Conservation (phyloP, 495 filamentous ascomycete genomes). For the Diplogelasinospora grovesii region DNA sequence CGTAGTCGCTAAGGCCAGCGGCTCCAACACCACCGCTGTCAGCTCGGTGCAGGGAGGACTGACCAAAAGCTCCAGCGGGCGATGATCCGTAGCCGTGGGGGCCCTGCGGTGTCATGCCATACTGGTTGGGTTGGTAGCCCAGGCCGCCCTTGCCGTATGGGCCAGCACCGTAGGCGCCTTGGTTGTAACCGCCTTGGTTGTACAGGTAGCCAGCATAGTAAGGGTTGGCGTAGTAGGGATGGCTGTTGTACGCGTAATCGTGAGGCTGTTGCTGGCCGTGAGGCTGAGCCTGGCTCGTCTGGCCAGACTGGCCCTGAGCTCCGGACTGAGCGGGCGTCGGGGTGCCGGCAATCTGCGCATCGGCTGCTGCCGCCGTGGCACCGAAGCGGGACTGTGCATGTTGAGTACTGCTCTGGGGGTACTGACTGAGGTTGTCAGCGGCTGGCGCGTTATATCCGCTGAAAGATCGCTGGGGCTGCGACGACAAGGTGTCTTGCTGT, state of each 20-base stretch:
- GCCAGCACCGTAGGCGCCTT: slow-evolving; percentile 58
- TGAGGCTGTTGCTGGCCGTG: slow-evolving; percentile 54
- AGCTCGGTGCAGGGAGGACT: slow-evolving; percentile 57
- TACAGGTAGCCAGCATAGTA: slow-evolving; percentile 78
- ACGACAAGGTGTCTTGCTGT: slow-evolving; percentile 63
- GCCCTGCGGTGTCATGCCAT: slow-evolving; percentile 61
- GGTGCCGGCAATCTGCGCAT: slow-evolving; percentile 77
- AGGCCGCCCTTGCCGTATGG: slow-evolving; percentile 69
- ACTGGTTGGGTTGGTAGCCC: slow-evolving; percentile 70
- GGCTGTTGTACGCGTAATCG: slow-evolving; percentile 60
- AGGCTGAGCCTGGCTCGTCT: slow-evolving; percentile 52
- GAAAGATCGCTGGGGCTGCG: slow-evolving; percentile 59
- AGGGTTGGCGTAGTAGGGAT: slow-evolving; percentile 75
- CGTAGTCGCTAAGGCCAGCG: slow-evolving; percentile 61
- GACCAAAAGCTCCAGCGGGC: slow-evolving; percentile 68
- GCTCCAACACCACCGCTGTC: slow-evolving; percentile 55
- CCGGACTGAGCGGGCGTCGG: slow-evolving; percentile 59
- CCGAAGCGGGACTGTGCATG: slow-evolving; percentile 24
- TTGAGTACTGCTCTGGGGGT: slow-evolving; percentile 58
- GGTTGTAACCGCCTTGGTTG: slow-evolving; percentile 61
- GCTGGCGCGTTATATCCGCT: slow-evolving; percentile 71
- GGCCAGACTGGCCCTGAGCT: slow-evolving; percentile 46
- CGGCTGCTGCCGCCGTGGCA: slow-evolving; percentile 56
- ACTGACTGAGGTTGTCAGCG: slow-evolving; percentile 67
- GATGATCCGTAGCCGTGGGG: slow-evolving; percentile 77